A percentile compares a stretch with the other conserved stretches of the same genome.
Evolutionary conservation across 768 basidiomycete genomes (phyloP).

Genomic region (Trametes cingulata): DNA sequence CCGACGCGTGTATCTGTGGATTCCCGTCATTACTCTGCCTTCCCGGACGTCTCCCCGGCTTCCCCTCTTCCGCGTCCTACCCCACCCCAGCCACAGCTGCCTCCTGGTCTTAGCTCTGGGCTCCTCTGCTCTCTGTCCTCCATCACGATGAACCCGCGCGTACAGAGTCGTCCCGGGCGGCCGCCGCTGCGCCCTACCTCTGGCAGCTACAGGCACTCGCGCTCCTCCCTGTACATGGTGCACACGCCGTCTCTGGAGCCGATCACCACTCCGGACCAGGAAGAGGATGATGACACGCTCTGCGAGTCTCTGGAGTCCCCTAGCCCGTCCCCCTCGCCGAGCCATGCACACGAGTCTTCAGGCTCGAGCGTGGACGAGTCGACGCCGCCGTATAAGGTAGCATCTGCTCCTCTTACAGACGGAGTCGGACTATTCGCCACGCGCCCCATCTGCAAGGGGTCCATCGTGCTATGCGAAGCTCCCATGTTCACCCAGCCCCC

Average conservation of each 20-base stretch:
- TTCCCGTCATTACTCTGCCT: neutral
- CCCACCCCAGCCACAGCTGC: neutral
- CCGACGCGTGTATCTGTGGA: slow-evolving; percentile 4
- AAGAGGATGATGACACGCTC: slow-evolving; percentile 13
- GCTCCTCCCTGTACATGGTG: slow-evolving; percentile 12
- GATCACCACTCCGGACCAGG: slow-evolving; percentile 11
- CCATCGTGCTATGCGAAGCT: slow-evolving; percentile 28
- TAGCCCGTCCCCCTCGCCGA: neutral
- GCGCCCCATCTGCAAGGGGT: slow-evolving; percentile 27
- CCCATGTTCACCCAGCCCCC: slow-evolving; percentile 30
- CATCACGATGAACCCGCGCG: neutral
- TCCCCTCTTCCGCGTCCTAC: neutral
- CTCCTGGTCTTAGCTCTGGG: neutral
- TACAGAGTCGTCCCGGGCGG: slow-evolving; percentile 3
- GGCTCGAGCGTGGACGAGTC: slow-evolving; percentile 8
- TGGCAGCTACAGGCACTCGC: slow-evolving; percentile 4
- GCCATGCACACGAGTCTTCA: slow-evolving; percentile 9
- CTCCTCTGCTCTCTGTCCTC: neutral
- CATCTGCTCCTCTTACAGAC: slow-evolving; percentile 17
- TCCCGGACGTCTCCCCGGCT: slow-evolving; percentile 4
- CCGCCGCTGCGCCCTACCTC: neutral
- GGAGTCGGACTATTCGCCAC: slow-evolving; percentile 33
- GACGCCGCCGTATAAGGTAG: slow-evolving; percentile 18
- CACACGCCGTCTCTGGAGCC: slow-evolving; percentile 18
- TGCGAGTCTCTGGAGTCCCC: neutral